Conservation (phyloP, 177 flowering plant genomes). For the Vitis hybrid region DNA sequence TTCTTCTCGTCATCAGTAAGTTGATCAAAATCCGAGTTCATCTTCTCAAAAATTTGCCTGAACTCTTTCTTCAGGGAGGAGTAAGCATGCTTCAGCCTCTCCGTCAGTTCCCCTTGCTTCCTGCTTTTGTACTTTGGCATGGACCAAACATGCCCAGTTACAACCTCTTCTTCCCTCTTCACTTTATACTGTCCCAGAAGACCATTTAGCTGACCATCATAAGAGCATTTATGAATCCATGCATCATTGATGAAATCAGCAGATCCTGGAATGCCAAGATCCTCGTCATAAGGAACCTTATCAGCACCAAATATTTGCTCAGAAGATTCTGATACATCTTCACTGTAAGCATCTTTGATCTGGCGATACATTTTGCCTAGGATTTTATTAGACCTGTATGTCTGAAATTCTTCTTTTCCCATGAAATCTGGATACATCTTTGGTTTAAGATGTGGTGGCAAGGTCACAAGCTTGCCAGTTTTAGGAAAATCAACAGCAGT, state of each 20-base stretch:
- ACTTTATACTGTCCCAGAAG: conserved; percentile 81
- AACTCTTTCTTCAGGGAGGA: conserved; percentile 65
- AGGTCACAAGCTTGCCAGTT: conserved; percentile 74
- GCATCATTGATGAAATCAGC: conserved; percentile 55
- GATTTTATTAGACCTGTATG: conserved; percentile 73
- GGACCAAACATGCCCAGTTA: conserved; percentile 93
- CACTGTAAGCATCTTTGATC: conserved; percentile 46
- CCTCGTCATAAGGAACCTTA: conserved; percentile 59
- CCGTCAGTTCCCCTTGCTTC: conserved; percentile 83
- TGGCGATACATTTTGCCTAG: conserved; percentile 74
- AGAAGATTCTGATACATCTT: conserved; percentile 22
- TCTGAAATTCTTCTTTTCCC: conserved; percentile 71
- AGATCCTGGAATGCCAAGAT: conserved; percentile 66
- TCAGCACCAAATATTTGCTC: conserved; percentile 20
- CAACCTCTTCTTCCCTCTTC: conserved; percentile 78
- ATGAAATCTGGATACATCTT: conserved; percentile 90
- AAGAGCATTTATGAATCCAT: conserved; percentile 74
- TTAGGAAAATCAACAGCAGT: conserved; percentile 95
- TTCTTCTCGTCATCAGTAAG: conserved; percentile 61
- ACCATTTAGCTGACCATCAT: conserved; percentile 66
- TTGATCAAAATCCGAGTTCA: conserved; percentile 34
- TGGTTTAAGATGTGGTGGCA: conserved; percentile 76
- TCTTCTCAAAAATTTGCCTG: conserved; percentile 52
- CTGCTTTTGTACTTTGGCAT: conserved; percentile 73
- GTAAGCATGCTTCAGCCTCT: conserved; percentile 79